Evolutionary conservation across 208 protist genomes (phyloP).

Genomic region (Leishmania gerbilli): DNA sequence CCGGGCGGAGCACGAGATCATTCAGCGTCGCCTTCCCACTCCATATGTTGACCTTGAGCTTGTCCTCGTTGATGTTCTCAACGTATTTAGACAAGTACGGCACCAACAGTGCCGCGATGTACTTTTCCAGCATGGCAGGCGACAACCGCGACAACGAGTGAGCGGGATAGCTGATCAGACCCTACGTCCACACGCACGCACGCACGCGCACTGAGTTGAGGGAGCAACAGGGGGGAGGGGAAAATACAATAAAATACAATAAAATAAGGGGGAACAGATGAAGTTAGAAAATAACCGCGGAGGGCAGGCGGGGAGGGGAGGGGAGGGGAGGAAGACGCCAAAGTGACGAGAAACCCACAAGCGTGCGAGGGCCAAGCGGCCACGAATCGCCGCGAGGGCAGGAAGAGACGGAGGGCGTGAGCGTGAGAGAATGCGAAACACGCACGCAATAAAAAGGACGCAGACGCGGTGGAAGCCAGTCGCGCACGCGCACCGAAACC

Average conservation of each 20-base stretch:
- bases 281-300: neutral
- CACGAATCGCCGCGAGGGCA: neutral
- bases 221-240: neutral
- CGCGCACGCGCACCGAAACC: neutral
- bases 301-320: no score
- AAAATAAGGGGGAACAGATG: no score
- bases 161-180: neutral
- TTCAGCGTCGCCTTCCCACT: constrained; percentile 79
- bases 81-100: constrained; percentile 84
- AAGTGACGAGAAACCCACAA: neutral
- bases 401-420: neutral
- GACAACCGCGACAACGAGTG: neutral
- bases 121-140: constrained; percentile 80
- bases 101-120: constrained; percentile 78
- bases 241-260: no score
- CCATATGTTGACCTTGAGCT: constrained; percentile 84
- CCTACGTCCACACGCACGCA: neutral
- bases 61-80: constrained; percentile 83
- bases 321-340: neutral
- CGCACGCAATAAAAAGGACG: neutral
- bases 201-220: neutral
- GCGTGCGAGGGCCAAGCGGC: neutral
- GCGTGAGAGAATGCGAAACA: no score
- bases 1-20: constrained; percentile 72
- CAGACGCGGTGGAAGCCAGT: neutral